phyloP scores from a whole-genome alignment of 1,139 yeast species.

The Hyphopichia buzzinii region DNA sequence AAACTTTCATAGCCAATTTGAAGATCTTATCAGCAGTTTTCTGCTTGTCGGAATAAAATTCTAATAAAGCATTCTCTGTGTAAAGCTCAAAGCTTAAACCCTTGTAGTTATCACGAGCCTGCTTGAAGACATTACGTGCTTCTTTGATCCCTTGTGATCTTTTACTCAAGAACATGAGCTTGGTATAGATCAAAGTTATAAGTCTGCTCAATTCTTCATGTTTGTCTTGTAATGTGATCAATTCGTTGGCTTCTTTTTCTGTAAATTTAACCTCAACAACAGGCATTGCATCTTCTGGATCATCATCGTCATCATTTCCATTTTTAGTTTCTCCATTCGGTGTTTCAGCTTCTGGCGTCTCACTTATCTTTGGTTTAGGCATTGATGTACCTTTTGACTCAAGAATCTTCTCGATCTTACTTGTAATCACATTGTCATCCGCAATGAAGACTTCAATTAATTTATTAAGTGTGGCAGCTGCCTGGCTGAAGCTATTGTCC shows the following conservation, averaged over 20 bases:
- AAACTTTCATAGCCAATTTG: conserved; percentile 73
- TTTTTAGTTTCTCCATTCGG: conserved; percentile 8
- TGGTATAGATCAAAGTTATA: conserved; percentile 52
- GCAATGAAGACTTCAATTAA: conserved; percentile 44
- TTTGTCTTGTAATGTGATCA: conserved; percentile 20
- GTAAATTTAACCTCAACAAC: conserved; percentile 16
- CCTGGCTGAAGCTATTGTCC: conserved; percentile 49
- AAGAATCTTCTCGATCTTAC: conserved; percentile 23
- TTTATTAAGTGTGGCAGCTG: conserved; percentile 50
- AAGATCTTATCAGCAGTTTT: conserved; percentile 76
- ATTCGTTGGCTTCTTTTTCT: conserved; percentile 24
- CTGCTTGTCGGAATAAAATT: conserved; percentile 62
- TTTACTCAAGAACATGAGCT: conserved; percentile 60
- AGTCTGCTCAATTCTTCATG: conserved; percentile 28
- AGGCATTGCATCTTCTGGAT: conserved; percentile 14
- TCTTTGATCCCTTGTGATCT: conserved; percentile 67
- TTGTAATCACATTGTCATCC: conserved; percentile 26
- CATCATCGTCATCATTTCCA: conserved; percentile 9
- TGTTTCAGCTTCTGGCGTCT: conserved; percentile 5
- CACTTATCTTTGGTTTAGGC: conserved; percentile 5
- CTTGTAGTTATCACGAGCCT: conserved; percentile 49
- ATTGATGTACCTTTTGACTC: conserved; percentile 11
- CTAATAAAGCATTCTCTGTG: conserved; percentile 81
- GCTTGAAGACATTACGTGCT: conserved; percentile 66
- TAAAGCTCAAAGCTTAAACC: conserved; percentile 70